Evolutionary conservation across 176 grass and related monocot species (phyloP).

Genomic region (Poa pratensis): DNA sequence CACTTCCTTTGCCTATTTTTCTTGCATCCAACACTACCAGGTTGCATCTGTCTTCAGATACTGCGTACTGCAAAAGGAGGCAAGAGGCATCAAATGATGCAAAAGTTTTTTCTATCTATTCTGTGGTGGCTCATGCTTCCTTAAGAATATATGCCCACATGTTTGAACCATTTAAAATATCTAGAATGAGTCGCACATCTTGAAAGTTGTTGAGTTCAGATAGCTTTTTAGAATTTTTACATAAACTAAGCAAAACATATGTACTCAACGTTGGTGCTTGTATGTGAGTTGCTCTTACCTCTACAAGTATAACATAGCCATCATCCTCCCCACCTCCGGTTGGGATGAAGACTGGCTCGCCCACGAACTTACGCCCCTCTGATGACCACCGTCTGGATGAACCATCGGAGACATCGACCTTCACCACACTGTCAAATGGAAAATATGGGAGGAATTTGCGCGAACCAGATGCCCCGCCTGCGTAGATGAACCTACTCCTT

Average conservation of each 20-base stretch:
- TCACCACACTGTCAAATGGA: conserved; percentile 83
- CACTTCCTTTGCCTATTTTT: conserved; percentile 66
- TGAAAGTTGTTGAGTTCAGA: neutral
- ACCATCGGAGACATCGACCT: conserved; percentile 54
- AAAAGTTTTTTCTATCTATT: neutral
- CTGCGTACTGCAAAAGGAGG: conserved; percentile 69
- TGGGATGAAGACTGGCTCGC: conserved; percentile 75
- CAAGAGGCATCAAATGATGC: neutral
- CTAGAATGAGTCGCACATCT: neutral
- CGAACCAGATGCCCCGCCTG: conserved; percentile 50
- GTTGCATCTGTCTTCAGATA: conserved; percentile 68
- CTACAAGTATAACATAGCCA: conserved; percentile 86
- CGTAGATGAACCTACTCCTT: conserved; percentile 73
- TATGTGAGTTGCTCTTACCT: conserved; percentile 48
- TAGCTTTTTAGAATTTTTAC: neutral
- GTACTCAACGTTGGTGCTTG: neutral
- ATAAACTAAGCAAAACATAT: neutral
- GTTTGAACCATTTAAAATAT: neutral
- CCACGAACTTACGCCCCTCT: conserved; percentile 65
- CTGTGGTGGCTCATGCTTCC: neutral
- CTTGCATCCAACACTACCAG: conserved; percentile 78
- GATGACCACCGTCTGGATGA: conserved; percentile 50
- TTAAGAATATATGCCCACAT: neutral
- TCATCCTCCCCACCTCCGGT: conserved; percentile 62
- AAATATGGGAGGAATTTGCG: conserved; percentile 76